A percentile compares a stretch with the other conserved stretches of the same genome.
Conservation (phyloP, 1,284 basidiomycete genomes). For the Ceratobasidium sp. region DNA sequence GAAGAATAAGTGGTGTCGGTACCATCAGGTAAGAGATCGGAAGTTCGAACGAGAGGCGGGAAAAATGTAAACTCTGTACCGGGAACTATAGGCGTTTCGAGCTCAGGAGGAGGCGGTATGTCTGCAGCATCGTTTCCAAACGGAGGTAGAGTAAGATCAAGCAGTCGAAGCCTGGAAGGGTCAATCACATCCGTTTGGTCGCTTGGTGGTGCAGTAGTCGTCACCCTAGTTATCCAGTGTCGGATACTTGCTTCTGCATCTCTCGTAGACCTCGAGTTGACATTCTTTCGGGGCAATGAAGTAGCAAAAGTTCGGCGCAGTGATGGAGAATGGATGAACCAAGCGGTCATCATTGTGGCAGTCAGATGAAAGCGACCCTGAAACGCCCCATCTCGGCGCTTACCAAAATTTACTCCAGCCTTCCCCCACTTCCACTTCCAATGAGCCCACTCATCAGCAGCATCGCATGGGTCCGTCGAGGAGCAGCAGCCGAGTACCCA, state of each 20-base stretch:
- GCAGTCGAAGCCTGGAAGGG: conserved; percentile 17
- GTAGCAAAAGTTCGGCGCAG: conserved; percentile 1
- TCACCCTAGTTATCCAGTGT: conserved; percentile 25
- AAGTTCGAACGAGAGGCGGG: conserved; percentile 67
- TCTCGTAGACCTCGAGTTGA: conserved; percentile 7
- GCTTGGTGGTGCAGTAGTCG: neutral
- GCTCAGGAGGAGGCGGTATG: conserved; percentile 2
- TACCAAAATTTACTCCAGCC: conserved; percentile 36
- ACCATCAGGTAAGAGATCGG: conserved; percentile 67
- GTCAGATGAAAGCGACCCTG: conserved; percentile 12
- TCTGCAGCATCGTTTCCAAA: neutral
- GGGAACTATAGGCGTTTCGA: neutral
- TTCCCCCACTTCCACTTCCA: neutral
- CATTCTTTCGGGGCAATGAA: neutral
- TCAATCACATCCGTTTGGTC: conserved; percentile 34
- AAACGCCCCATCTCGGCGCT: conserved; percentile 33
- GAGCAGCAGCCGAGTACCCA: conserved; percentile 78
- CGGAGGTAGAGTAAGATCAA: conserved; percentile 29
- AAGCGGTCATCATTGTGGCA: conserved; percentile 2
- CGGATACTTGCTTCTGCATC: conserved; percentile 8
- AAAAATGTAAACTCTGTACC: conserved; percentile 70
- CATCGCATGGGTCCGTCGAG: conserved; percentile 79
- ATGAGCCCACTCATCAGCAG: conserved; percentile 58
- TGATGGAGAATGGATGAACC: neutral
- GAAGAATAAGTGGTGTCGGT: conserved; percentile 75